phyloP scores from a whole-genome alignment of 352 stramenopile species.

The Globisporangium canariense region DNA sequence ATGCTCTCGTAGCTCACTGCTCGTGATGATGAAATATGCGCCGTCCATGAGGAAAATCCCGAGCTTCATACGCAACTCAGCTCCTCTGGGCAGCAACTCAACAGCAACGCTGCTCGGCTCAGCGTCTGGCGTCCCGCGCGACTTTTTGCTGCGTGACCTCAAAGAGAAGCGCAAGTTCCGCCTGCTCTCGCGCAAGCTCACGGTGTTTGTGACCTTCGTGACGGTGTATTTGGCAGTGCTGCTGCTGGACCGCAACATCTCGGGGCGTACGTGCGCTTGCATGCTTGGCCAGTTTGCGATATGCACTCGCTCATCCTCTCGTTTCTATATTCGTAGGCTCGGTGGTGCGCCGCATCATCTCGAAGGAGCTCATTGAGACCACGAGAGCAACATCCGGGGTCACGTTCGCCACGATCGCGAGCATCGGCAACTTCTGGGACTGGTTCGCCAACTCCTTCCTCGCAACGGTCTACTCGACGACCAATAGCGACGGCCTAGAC shows the following conservation, averaged over 20 bases:
- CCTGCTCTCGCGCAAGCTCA: slow-evolving; percentile 56
- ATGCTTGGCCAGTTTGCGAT: not conserved
- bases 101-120: slow-evolving; percentile 8
- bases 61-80: slow-evolving; percentile 12
- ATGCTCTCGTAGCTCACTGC: not conserved
- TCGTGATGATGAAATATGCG: slow-evolving; percentile 12
- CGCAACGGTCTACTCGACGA: slow-evolving; percentile 36
- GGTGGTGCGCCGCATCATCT: slow-evolving; percentile 50
- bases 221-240: slow-evolving; percentile 56
- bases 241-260: slow-evolving; percentile 69
- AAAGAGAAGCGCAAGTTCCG: slow-evolving; percentile 74
- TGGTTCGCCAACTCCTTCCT: slow-evolving; percentile 69
- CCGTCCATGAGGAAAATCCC: slow-evolving; percentile 13
- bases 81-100: not conserved
- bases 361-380: slow-evolving; percentile 44
- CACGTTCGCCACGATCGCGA: slow-evolving; percentile 43
- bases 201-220: slow-evolving; percentile 64
- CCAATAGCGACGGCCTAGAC: slow-evolving; percentile 23
- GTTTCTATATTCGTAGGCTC: slow-evolving; percentile 28
- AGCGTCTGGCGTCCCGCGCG: slow-evolving; percentile 28
- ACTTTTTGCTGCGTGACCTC: slow-evolving; percentile 56
- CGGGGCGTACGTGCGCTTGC: slow-evolving; percentile 33
- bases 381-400: slow-evolving; percentile 30
- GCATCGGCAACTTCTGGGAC: slow-evolving; percentile 40
- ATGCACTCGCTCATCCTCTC: not conserved